These are phyloP conservation scores for Periglandula ipomoeae DNA, from an alignment of 2,329 filamentous ascomycete species.

Conservation along the genomic window DNA sequence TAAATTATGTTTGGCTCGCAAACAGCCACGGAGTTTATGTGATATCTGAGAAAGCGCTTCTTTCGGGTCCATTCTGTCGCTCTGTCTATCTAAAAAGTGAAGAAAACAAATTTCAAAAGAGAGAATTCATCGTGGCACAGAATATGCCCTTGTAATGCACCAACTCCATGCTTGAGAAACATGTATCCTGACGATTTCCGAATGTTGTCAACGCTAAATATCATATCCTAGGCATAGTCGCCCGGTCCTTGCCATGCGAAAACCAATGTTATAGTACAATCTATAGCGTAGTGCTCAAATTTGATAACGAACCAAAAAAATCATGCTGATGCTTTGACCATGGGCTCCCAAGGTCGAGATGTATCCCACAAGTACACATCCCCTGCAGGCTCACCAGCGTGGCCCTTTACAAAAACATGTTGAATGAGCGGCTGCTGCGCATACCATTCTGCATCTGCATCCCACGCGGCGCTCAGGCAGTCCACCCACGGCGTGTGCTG, in stretches of 20 bases:
- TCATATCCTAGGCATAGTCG: no score
- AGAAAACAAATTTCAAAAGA: neutral
- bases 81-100: neutral
- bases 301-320: neutral
- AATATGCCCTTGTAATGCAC: neutral
- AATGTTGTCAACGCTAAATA: neutral
- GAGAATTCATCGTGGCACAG: neutral
- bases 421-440: conserved; percentile 16
- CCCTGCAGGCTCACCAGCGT: conserved; percentile 21
- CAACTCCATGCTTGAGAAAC: conserved; percentile 2
- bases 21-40: conserved; percentile 1
- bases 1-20: neutral
- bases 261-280: neutral
- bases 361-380: conserved; percentile 33
- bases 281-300: neutral
- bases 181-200: neutral
- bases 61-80: neutral
- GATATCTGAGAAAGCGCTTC: conserved; percentile 2
- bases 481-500: conserved; percentile 19
- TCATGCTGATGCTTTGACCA: conserved; percentile 30
- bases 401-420: conserved; percentile 27
- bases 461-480: conserved; percentile 12
- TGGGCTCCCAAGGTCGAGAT: conserved; percentile 32
- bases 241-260: neutral
- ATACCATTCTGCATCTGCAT: neutral